Conservation (phyloP, 140 eudicot species). For the Anethum foeniculum region DNA sequence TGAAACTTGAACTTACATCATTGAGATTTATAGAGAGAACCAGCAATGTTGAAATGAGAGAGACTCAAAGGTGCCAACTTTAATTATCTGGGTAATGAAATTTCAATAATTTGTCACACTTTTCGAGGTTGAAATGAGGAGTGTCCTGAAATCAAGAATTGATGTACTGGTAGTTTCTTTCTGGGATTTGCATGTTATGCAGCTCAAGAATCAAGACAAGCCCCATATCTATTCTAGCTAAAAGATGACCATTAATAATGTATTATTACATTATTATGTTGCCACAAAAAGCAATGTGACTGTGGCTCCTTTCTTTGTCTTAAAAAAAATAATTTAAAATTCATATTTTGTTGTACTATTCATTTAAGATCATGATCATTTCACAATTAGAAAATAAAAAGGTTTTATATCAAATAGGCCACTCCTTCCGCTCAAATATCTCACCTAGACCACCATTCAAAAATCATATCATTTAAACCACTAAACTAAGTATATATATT, state of each 20-base stretch:
- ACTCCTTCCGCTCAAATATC: no score
- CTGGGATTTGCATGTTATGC: background rate
- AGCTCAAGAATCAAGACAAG: background rate
- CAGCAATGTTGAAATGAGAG: slow-evolving; percentile 2
- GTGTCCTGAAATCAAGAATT: background rate
- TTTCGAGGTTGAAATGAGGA: background rate
- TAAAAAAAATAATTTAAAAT: no score
- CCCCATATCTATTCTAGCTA: background rate
- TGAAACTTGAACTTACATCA: slow-evolving; percentile 26
- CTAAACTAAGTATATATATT: no score
- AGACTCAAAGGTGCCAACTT: background rate
- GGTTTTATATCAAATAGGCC: no score
- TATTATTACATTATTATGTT: no score
- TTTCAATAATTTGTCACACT: background rate
- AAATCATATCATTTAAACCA: no score
- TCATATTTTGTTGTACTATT: no score
- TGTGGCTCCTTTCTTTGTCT: no score
- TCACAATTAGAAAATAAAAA: no score
- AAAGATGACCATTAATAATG: background rate
- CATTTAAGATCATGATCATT: no score
- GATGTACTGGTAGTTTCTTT: background rate
- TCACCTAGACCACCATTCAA: no score
- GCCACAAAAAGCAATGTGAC: no score
- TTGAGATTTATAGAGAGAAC: slow-evolving; percentile 8
- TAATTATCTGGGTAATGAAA: background rate